Evolutionary conservation across 129 eudicot species (phyloP), one percentile per base, ranked within the genome.

Genomic region (Scalesia atractyloides): DNA sequence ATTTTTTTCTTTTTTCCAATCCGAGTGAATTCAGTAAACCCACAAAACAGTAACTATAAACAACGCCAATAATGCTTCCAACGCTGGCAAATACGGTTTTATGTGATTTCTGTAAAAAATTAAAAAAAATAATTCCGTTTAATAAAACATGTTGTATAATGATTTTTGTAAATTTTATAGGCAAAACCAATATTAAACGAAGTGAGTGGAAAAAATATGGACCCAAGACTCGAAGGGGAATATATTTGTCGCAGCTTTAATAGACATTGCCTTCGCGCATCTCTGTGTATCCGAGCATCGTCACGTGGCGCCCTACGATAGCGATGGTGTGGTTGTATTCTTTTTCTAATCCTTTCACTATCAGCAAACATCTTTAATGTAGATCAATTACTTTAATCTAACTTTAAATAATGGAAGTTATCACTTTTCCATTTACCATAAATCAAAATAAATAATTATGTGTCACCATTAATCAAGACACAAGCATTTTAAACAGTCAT

Each of bases 271-370:
- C 13, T 86, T 84, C 60, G 86, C 83, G 9, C 99, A 34, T 90
- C 99, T 66, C 92, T 94, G 2, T 90, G 99, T 80, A 94, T 90
- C 14, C 86, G 97, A 57, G 84, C 92, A 33, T 81, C 97, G 41
- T 82, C 20, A 79, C 84, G 30, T 94, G 99, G 97, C 96, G 97
- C 66, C 99, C 99, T 4, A 86, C 92, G 41, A 90, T 94, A 90
- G 93, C 49, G 93, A 94, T n/a, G 97, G 99, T 93, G 34, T 76
- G 30, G 30, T 24, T 24, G 57, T 65, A 47, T 76, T 33, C 50
- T 26, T 65, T 49, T 72, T 12, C 47, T 63, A 30, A 19, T n/a
- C 46, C 17, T 50, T 43, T 36, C 10, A 12, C 9, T 46, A 36
- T 17, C 0, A 54, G 22, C 16, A 69, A 51, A 10, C 52, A 13